phyloP scores from a whole-genome alignment of 116 monocot genomes.

The Thalassia testudinum region DNA sequence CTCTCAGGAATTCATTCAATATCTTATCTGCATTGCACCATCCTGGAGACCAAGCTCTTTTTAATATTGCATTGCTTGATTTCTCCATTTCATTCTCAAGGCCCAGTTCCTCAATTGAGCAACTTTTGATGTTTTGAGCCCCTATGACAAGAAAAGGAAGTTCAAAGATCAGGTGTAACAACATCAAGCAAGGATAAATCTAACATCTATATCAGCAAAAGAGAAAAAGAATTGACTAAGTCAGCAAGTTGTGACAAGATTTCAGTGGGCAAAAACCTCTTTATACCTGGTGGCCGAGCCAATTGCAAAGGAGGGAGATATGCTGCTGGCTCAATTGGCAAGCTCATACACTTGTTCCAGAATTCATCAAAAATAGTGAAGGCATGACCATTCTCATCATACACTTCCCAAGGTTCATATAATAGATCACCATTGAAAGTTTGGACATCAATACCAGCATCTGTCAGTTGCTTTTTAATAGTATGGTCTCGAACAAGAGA shows the following conservation, averaged over 20 bases:
- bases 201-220: too few species aligned
- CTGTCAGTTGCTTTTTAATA: conserved; percentile 43
- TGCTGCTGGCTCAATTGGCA: conserved; percentile 27
- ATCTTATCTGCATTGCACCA: conserved; percentile 73
- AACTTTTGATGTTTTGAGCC: conserved; percentile 25
- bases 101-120: conserved; percentile 60
- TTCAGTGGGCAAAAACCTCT: neutral
- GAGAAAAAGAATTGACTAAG: too few species aligned
- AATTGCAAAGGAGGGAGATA: conserved; percentile 56
- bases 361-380: conserved; percentile 63
- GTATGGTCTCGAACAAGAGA: conserved; percentile 82
- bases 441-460: conserved; percentile 39
- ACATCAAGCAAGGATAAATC: too few species aligned
- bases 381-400: conserved; percentile 51
- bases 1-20: conserved; percentile 37
- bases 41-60: conserved; percentile 80
- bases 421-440: conserved; percentile 77
- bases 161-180: too few species aligned
- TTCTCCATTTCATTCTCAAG: conserved; percentile 76
- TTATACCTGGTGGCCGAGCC: conserved; percentile 40
- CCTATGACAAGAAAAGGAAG: conserved; percentile 11
- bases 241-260: too few species aligned
- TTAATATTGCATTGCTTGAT: conserved; percentile 73
- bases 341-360: conserved; percentile 54
- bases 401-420: conserved; percentile 79